Evolutionary conservation across 108 stramenopile genomes (phyloP), one percentile per base, ranked within the genome.

Genomic region (Pinguiococcus pyrenoidosus): DNA sequence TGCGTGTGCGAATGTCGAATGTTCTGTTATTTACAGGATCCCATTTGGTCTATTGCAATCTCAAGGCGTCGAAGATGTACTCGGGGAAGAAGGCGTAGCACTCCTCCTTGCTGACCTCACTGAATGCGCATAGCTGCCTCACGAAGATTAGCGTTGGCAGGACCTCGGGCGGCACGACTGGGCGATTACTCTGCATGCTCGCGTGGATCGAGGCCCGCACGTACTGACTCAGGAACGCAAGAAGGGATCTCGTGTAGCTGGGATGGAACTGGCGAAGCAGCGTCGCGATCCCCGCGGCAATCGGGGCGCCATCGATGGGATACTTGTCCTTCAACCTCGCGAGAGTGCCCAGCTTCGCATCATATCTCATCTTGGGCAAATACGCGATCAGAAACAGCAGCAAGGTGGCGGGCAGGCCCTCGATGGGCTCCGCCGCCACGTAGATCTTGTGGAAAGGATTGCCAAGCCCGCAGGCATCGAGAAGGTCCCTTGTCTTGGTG

Each of bases 181-280:
- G n/a, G n/a, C n/a, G n/a, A n/a, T n/a, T n/a, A n/a, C n/a, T n/a
- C n/a, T n/a, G n/a, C n/a, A n/a, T n/a, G n/a, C n/a, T n/a, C 45
- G 23, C 43, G 29, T 62, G 32, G 4, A 76, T 36, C 26, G 64
- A 57, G 8, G 69, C 44, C 18, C 69, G 58, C 12, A 76, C 69
- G 37, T 54, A 76, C 57, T 76, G 75, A 3, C 75, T 71, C 25
- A 74, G 30, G 46, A 71, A 72, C 2, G 66, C 57, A 20, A 79
- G 40, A 26, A 74, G 46, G 35, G 65, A 44, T 35, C 52, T 41
- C 1, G 67, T 49, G 44, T 65, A 71, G 1, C 64, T 58, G 17
- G 69, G 64, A 47, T 74, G 75, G 36, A 76, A 75, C 64, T 79
- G 78, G 30, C 53, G 50, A 22, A 76, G 17, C n/a, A 79, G 28